These are phyloP conservation scores for Myrmaecium sp. DNA, from an alignment of 2,329 filamentous ascomycete genomes.

Conservation along the genomic window DNA sequence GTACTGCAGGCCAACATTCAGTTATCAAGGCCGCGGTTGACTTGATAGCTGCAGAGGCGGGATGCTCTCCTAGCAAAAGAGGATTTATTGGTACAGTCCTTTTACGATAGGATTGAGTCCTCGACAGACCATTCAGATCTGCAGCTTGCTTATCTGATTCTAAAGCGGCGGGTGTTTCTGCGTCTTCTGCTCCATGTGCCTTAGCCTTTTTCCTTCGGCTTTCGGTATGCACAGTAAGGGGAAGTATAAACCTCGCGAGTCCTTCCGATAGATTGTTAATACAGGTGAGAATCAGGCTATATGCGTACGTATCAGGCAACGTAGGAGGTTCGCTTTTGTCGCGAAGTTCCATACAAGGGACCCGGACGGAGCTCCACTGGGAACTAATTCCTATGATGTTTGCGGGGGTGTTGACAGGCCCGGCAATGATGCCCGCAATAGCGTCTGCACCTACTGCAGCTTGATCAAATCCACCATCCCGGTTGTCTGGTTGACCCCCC, in stretches of 20 bases:
- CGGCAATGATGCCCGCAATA: slow-evolving; percentile 68
- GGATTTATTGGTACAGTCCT: slow-evolving; percentile 75
- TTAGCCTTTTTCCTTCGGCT: slow-evolving; percentile 25
- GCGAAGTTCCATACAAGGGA: slow-evolving; percentile 81
- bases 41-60: slow-evolving; percentile 52
- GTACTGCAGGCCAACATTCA: slow-evolving; percentile 85
- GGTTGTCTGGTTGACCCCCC: slow-evolving; percentile 37
- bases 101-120: slow-evolving; percentile 49
- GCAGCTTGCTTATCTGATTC: slow-evolving; percentile 9
- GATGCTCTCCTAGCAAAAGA: slow-evolving; percentile 54
- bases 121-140: slow-evolving; percentile 6
- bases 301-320: slow-evolving; percentile 85
- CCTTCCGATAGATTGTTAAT: slow-evolving; percentile 84
- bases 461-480: slow-evolving; percentile 52
- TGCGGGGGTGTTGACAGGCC: slow-evolving; percentile 42
- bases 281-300: slow-evolving; percentile 74
- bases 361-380: slow-evolving; percentile 77
- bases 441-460: slow-evolving; percentile 80
- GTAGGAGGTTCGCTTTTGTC: slow-evolving; percentile 75
- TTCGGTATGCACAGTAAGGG: slow-evolving; percentile 72
- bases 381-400: slow-evolving; percentile 60
- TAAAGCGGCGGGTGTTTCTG: slow-evolving; percentile 23
- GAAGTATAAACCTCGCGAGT: slow-evolving; percentile 81
- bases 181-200: slow-evolving; percentile 28
- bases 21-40: slow-evolving; percentile 72